Conservation (phyloP, 2,329 filamentous ascomycete species). For the Grosmannia serpens region DNA sequence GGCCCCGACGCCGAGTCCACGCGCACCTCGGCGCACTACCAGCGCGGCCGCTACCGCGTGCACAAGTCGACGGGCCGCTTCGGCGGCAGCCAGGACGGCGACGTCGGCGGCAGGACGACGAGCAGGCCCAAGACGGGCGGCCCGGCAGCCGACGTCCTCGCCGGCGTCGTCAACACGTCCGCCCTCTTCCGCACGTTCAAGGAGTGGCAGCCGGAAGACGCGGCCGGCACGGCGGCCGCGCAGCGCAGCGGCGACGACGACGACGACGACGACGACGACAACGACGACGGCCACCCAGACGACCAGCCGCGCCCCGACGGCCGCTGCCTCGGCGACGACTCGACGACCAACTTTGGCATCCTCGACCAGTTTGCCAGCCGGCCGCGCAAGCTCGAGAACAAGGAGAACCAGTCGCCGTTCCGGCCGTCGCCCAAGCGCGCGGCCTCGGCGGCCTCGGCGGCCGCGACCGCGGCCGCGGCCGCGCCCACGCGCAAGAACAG, state of each 20-base stretch:
- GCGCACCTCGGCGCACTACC: slow-evolving; percentile 8
- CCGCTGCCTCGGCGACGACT: not conserved
- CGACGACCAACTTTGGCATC: slow-evolving; percentile 11
- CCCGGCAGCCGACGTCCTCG: slow-evolving; percentile 6
- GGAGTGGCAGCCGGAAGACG: slow-evolving; percentile 12
- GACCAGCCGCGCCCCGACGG: not conserved
- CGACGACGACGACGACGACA: not conserved
- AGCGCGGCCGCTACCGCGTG: slow-evolving; percentile 10
- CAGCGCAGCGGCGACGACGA: not conserved
- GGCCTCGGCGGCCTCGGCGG: not conserved
- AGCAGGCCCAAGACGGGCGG: not conserved
- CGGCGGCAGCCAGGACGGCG: not conserved
- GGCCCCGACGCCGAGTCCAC: slow-evolving; percentile 14
- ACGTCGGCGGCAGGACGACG: not conserved
- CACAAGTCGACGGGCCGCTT: slow-evolving; percentile 12
- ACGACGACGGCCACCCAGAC: not conserved
- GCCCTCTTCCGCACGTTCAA: slow-evolving; percentile 13
- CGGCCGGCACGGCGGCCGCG: not conserved
- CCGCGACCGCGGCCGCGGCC: too few relatives aligned
- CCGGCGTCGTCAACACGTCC: slow-evolving; percentile 13
- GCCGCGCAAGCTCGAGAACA: not conserved
- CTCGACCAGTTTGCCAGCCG: slow-evolving; percentile 3
- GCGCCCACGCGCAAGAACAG: not conserved
- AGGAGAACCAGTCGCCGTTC: slow-evolving; percentile 8
- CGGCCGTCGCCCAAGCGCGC: not conserved